Evolutionary conservation across 768 basidiomycete genomes (phyloP).

Genomic region (Tylopilus intermedius): DNA sequence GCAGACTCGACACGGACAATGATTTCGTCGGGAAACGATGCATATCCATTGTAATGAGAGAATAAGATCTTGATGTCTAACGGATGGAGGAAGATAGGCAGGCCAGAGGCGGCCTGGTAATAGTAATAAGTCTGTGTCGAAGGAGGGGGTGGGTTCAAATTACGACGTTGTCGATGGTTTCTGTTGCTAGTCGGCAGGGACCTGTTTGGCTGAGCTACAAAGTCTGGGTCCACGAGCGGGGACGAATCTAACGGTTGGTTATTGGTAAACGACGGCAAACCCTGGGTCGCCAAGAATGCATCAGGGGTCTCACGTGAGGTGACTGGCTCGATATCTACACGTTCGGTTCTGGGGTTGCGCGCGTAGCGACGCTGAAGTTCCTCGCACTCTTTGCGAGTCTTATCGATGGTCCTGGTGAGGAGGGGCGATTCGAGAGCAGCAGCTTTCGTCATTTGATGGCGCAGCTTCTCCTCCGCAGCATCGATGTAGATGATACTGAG

Average conservation of each 20-base stretch:
- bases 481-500: conserved; percentile 78
- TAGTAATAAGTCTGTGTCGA: conserved; percentile 91
- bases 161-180: conserved; percentile 59
- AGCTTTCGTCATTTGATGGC: conserved; percentile 77
- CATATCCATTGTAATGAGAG: conserved; percentile 75
- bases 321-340: conserved; percentile 12
- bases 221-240: conserved; percentile 3
- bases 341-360: conserved; percentile 14
- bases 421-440: conserved; percentile 64
- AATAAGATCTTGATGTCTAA: conserved; percentile 92
- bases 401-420: conserved; percentile 63
- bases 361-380: conserved; percentile 46
- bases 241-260: conserved; percentile 4
- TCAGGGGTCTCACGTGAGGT: conserved; percentile 44
- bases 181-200: conserved; percentile 30
- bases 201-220: conserved; percentile 4
- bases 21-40: conserved; percentile 80
- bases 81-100: conserved; percentile 90
- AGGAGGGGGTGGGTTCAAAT: conserved; percentile 81
- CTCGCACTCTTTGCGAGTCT: conserved; percentile 50
- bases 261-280: conserved; percentile 13
- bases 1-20: conserved; percentile 73
- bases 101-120: conserved; percentile 90
- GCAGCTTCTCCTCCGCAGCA: conserved; percentile 68
- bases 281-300: conserved; percentile 51